Base-by-base conservation (phyloP, 208 protist species). In the Trypanosoma conorhini region DNA sequence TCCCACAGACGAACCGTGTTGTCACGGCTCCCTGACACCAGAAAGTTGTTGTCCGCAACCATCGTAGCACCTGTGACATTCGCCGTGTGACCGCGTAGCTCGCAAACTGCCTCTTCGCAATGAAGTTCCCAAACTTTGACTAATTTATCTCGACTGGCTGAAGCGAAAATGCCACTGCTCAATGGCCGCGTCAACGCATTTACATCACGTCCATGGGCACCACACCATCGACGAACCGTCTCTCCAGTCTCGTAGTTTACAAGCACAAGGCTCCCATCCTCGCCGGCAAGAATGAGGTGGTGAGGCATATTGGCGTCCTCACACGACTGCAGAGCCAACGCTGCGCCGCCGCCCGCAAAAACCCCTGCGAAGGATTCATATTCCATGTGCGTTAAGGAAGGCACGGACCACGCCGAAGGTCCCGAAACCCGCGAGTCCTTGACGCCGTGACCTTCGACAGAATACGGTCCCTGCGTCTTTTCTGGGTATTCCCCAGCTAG, bases 1-100 rank as follows among this genome's bases (percentile, higher is more conserved):
- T 92, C 81, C 86, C 89, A 92, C 30, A 92, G 66, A 1, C 87
- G 83, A 51, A 92, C 83, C 17, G 85, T 92, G 77, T 90, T 95
- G 71, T 92, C 87, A 42, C 78, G 83, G 80, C 85, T 87, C n/a
- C 85, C 87, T 1, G 83, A 93, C 62, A 91, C 80, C 26, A 81
- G 70, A 22, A 85, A 70, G 9, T 22, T 67, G 26, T 55, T 59
- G 58, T 80, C 66, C 0, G 59, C 21, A 69, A 60, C 70, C 62
- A 83, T 69, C 69, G 85, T 82, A 3, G 81, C 76, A 61, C 74
- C 70, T 31, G 85, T 80, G 21, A 93, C 85, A 60, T 61, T 89
- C 54, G 89, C 62, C 30, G 77, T 82, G 76, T 95, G 86, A 1
- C 89, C 82, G 28, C 35, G 17, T 52, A 90, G 71, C 57, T 82